phyloP scores from a whole-genome alignment of 1,139 yeast species.

The Geotrichum fermentans region DNA sequence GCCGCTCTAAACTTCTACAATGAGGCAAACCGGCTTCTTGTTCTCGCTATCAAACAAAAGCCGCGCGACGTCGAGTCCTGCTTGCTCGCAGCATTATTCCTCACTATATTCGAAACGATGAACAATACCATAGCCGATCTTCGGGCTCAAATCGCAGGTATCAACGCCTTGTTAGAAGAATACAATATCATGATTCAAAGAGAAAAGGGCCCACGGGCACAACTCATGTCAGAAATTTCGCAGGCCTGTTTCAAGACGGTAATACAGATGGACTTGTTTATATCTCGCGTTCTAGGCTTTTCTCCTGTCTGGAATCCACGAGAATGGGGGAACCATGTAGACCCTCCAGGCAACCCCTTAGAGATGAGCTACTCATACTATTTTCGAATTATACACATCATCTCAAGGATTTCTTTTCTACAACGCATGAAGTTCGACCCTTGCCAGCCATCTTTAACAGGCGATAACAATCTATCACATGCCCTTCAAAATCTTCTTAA shows the following conservation, averaged over 20 bases:
- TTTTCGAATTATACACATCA: not conserved
- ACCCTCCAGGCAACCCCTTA: too few species aligned
- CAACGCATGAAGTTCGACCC: constrained; percentile 6
- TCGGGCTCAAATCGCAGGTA: constrained; percentile 7
- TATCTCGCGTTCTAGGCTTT: constrained; percentile 1
- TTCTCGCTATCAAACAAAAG: not conserved
- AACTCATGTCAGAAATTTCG: not conserved
- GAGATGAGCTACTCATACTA: too few species aligned
- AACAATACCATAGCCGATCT: not conserved
- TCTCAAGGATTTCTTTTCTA: constrained; percentile 1
- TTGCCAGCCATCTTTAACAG: not conserved
- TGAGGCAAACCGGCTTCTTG: constrained; percentile 3
- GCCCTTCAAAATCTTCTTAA: not conserved
- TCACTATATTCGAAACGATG: constrained; percentile 3
- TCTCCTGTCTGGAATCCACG: constrained; percentile 7
- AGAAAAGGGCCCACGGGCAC: not conserved
- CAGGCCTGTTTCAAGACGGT: constrained; percentile 7
- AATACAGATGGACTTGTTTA: constrained; percentile 1
- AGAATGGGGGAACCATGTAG: too few species aligned
- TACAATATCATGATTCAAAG: not conserved
- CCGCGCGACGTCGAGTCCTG: constrained; percentile 5
- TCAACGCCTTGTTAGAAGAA: constrained; percentile 8
- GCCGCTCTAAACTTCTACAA: not conserved
- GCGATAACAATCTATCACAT: too few species aligned
- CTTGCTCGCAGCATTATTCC: not conserved